Base-by-base conservation (phyloP, 2,329 filamentous ascomycete species). In the Blumeria graminis region DNA sequence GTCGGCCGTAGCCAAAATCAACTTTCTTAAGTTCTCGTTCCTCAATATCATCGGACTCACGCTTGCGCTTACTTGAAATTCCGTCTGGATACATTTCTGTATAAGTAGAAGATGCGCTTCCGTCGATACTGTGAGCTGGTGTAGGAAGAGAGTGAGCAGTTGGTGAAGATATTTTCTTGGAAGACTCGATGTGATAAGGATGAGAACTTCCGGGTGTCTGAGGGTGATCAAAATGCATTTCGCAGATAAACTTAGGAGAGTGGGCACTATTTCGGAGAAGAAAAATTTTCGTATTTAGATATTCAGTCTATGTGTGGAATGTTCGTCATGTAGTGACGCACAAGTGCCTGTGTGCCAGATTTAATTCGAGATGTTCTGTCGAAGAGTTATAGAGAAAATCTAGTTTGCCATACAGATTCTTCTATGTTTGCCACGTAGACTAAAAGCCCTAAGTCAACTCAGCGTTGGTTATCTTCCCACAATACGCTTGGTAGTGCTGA, bases 151-250 rank as follows among this genome's bases (percentile, higher is more conserved):
- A 66, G 46, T 63, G 61, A 9, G 60, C 59, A 50, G 58, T 70
- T 66, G 75, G 74, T 57, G 75, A 76, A 62, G 72, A 72, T 62
- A 71, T 72, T 65, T 72, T 70, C 70, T 72, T 76, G 58, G 57
- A 57, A 70, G 71, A 63, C 68, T 69, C 62, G 69, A 76, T 75
- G 65, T 71, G 74, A 62, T 72, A 75, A 63, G 71, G 74, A 66
- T 76, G 80, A 66, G 78, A 78, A 67, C 78, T 82, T 72, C 81
- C 78, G 66, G 79, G 79, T 63, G 78, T 82, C 65, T 77, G 77
- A 63, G 78, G 78, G 68, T 81, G 77, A 72, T 65, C 62, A 61
- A 77, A 80, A 70, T 76, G 78, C 77, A 81, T 81, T 57, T 63
- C 62, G 63, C 43, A 28, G 18, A n/a, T 43, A 52, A 34, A 32